A percentile compares a stretch with the other conserved stretches of the same genome.
Conservation (phyloP, 2,329 filamentous ascomycete species). For the Chaetomiaceae sp. region DNA sequence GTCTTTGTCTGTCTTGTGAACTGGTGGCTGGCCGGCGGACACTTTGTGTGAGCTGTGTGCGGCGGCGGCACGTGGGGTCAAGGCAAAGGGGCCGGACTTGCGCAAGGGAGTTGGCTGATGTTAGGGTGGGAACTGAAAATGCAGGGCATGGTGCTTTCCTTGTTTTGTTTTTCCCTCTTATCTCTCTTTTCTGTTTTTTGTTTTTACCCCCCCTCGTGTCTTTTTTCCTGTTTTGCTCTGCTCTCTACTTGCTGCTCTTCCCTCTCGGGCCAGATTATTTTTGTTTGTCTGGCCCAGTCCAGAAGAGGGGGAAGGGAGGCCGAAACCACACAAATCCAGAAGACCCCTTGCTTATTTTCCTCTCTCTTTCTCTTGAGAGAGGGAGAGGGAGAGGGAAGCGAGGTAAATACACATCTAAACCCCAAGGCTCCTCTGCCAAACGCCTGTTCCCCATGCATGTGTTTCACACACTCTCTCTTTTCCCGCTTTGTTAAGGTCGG, state of each 20-base stretch:
- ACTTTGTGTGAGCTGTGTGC: conserved; percentile 23
- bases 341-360: too few relatives aligned
- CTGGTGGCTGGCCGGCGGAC: conserved; percentile 17
- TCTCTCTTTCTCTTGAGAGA: too few relatives aligned
- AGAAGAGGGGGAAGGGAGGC: background rate
- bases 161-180: conserved; percentile 31
- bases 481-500: too few relatives aligned
- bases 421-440: background rate
- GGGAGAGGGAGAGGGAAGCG: background rate
- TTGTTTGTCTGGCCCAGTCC: background rate
- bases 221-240: conserved; percentile 17
- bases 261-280: background rate
- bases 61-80: conserved; percentile 27
- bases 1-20: conserved; percentile 6
- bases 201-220: background rate
- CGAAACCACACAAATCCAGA: background rate
- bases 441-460: background rate
- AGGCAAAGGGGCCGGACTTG: conserved; percentile 32
- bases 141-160: conserved; percentile 35
- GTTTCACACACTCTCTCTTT: background rate
- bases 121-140: conserved; percentile 35
- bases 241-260: background rate
- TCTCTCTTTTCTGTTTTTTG: conserved; percentile 13
- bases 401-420: conserved; percentile 4
- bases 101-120: conserved; percentile 33